Evolutionary conservation across 176 grass and related monocot genomes (phyloP), one percentile per base, ranked within the genome.

Genomic region (Chloris gayana): DNA sequence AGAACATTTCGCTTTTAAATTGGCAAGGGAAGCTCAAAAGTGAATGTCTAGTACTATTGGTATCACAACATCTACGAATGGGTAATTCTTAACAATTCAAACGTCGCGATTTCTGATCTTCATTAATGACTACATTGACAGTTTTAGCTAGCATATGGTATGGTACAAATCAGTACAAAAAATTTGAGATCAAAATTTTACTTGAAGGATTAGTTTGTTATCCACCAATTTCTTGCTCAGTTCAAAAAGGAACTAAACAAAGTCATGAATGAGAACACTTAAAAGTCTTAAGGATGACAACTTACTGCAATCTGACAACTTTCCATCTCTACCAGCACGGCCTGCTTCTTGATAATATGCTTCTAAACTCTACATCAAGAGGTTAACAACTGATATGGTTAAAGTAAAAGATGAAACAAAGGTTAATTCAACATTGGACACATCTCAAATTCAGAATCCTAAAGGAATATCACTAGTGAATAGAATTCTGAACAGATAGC

Each of bases 291-390:
- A 72, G 14, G 38, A 33, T 72, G 84, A 62, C 27, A 74, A 91
- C 91, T 88, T 73, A 98, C 95, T 94, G 79, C 95, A 98, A 84
- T 94, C 88, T 50, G 95, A 86, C 25, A 91, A 66, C 61, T 93
- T 92, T 29, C 92, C 92, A 84, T 98, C 95, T 89, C 95, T 98
- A 71, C 92, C 95, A 79, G 92, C 95, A 81, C 95, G 88, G 27
- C 95, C 95, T 70, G 92, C 90, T 93, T 98, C 92, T 89, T 98
- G 95, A 83, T 93, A 98, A 89, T 98, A 98, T 70, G 95, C 95
- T 88, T 98, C 95, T 87, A 98, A 87, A 88, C 92, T 98, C 95
- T 97, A 85, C 11, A 88, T 42, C 39, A 80, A 79, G 67, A 66
- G 85, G 85, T 26, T 64, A 57, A 17, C 29, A 34, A 82, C 29